Evolutionary conservation across 768 basidiomycete species (phyloP).

Genomic region (Termitomyces heimii): DNA sequence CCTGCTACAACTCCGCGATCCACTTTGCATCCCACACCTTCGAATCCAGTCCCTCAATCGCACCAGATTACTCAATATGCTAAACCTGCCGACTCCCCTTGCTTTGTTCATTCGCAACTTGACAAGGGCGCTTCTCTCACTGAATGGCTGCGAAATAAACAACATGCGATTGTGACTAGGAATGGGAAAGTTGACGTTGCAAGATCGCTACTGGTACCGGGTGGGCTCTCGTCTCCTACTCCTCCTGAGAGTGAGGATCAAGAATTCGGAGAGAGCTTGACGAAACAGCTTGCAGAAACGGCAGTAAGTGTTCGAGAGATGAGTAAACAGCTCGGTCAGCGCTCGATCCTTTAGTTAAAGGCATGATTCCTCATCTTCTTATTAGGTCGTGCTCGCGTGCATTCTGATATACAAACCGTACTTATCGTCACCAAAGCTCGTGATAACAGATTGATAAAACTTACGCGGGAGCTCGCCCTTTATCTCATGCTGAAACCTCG

Average conservation of each 20-base stretch:
- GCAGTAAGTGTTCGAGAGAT: constrained; percentile 96
- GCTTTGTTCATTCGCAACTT: constrained; percentile 90
- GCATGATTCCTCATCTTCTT: constrained; percentile 1
- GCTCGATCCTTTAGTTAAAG: neutral
- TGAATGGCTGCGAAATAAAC: constrained; percentile 60
- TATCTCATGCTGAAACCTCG: constrained; percentile 91
- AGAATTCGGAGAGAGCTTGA: constrained; percentile 71
- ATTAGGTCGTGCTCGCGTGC: constrained; percentile 85
- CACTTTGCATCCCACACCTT: constrained; percentile 10
- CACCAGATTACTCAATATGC: constrained; percentile 10
- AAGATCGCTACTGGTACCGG: constrained; percentile 35
- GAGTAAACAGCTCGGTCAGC: constrained; percentile 94
- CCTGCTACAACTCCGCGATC: constrained; percentile 16
- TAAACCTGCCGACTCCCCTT: constrained; percentile 61
- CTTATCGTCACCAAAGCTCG: constrained; percentile 97
- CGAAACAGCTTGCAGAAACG: constrained; percentile 92
- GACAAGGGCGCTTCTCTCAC: constrained; percentile 75
- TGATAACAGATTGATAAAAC: constrained; percentile 92
- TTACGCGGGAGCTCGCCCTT: constrained; percentile 89
- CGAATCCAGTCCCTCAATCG: constrained; percentile 11
- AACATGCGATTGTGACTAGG: constrained; percentile 24
- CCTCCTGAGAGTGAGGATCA: constrained; percentile 39
- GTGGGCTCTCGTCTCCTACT: constrained; percentile 9
- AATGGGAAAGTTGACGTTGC: constrained; percentile 42
- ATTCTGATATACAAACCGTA: constrained; percentile 86